A percentile compares a stretch with the other conserved stretches of the same genome.
phyloP scores from a whole-genome alignment of 495 filamentous ascomycete genomes.

The Penicillium daleae region DNA sequence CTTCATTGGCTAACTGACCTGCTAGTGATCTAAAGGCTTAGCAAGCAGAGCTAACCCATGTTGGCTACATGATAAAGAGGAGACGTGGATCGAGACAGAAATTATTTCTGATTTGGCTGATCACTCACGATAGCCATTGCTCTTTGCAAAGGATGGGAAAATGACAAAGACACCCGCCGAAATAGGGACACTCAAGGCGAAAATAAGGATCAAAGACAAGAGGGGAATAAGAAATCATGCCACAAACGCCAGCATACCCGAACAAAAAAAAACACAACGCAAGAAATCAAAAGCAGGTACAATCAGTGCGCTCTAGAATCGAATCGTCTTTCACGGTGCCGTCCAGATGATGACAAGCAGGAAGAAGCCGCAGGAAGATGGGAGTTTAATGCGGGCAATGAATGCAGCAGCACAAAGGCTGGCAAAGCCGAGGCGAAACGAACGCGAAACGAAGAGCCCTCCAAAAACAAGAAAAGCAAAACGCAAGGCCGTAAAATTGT shows the following conservation, averaged over 20 bases:
- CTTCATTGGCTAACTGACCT: neutral
- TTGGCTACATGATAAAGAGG: neutral
- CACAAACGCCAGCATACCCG: slow-evolving; percentile 37
- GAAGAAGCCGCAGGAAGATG: slow-evolving; percentile 36
- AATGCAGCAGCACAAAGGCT: slow-evolving; percentile 20
- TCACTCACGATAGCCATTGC: neutral
- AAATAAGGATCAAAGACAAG: slow-evolving; percentile 15
- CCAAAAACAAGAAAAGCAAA: slow-evolving; percentile 33
- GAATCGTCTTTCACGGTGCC: slow-evolving; percentile 44
- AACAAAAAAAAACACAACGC: slow-evolving; percentile 2
- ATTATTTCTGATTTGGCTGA: slow-evolving; percentile 22
- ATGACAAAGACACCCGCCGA: slow-evolving; percentile 18
- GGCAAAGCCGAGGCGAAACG: slow-evolving; percentile 14
- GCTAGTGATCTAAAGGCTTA: neutral
- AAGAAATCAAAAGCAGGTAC: slow-evolving; percentile 36
- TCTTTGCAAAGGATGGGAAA: slow-evolving; percentile 2
- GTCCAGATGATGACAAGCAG: slow-evolving; percentile 37
- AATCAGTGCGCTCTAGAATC: slow-evolving; percentile 53
- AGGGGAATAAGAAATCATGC: slow-evolving; percentile 29
- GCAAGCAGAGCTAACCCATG: neutral
- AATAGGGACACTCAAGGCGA: slow-evolving; percentile 6
- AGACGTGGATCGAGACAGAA: slow-evolving; percentile 6
- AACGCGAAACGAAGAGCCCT: slow-evolving; percentile 30
- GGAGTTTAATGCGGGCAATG: slow-evolving; percentile 25
- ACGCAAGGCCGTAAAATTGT: slow-evolving; percentile 42